Conservation (phyloP, 352 stramenopile species). For the Pythium graminicola region DNA sequence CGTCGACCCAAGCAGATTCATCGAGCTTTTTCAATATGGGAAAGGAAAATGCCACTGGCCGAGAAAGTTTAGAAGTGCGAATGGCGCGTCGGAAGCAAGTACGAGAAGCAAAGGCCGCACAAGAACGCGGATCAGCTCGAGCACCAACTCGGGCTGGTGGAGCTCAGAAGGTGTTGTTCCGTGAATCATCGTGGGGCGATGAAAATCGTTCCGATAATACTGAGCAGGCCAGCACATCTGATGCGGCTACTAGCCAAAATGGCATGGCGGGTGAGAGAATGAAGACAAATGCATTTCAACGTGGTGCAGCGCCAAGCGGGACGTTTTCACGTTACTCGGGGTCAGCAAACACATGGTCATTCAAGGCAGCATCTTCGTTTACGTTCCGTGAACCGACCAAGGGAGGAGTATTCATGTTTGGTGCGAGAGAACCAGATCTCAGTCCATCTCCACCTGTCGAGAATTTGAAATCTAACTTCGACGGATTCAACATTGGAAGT, state of each 20-base stretch:
- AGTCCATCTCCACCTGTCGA: conserved; percentile 15
- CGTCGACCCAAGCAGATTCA: not conserved
- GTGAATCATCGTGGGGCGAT: not conserved
- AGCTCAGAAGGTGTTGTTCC: conserved; percentile 12
- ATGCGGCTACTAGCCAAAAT: not conserved
- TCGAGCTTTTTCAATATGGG: conserved; percentile 1
- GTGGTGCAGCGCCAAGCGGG: not conserved
- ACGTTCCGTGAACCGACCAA: not conserved
- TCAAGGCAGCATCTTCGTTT: not conserved
- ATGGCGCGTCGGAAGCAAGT: conserved; percentile 12
- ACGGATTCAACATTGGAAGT: conserved; percentile 22
- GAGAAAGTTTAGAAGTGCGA: conserved; percentile 11
- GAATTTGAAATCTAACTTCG: conserved; percentile 26
- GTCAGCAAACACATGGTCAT: not conserved
- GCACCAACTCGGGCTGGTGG: not conserved
- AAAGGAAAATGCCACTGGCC: not conserved
- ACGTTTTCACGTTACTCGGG: not conserved
- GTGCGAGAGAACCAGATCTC: conserved; percentile 1
- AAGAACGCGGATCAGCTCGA: not conserved
- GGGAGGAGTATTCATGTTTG: conserved; percentile 14
- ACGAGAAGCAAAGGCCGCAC: conserved; percentile 5
- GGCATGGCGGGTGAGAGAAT: not conserved
- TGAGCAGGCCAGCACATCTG: not conserved
- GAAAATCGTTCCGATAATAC: not conserved
- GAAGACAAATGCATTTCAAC: conserved; percentile 22